Evolutionary conservation across 805 yeast genomes (phyloP).

Genomic region (Wickerhamiella alocasiicola): DNA sequence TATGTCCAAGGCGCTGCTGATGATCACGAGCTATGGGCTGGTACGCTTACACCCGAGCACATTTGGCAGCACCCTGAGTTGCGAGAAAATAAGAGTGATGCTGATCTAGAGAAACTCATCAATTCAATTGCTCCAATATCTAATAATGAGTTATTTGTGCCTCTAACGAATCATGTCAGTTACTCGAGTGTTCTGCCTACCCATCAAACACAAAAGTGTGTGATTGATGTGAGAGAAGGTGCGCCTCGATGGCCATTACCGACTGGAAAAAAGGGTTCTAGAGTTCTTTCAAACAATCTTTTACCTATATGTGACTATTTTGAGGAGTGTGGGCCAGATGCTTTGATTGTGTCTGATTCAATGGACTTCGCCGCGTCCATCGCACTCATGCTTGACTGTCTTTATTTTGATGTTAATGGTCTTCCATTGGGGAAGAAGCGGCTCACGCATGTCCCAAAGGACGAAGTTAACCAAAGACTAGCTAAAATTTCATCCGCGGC

Average conservation of each 20-base stretch:
- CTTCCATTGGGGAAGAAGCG: constrained; percentile 17
- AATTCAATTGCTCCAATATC: neutral
- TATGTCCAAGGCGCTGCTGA: constrained; percentile 93
- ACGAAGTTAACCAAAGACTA: constrained; percentile 43
- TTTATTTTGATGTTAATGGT: constrained; percentile 36
- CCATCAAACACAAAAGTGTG: neutral
- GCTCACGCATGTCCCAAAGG: constrained; percentile 32
- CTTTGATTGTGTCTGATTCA: constrained; percentile 45
- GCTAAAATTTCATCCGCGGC: constrained; percentile 35
- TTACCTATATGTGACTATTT: constrained; percentile 31
- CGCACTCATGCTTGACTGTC: constrained; percentile 39
- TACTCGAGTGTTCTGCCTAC: neutral
- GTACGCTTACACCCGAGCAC: constrained; percentile 37
- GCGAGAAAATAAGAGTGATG: constrained; percentile 25
- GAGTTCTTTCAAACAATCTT: constrained; percentile 39
- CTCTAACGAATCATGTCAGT: neutral
- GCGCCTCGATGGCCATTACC: constrained; percentile 18
- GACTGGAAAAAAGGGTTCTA: constrained; percentile 51
- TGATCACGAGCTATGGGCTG: constrained; percentile 81
- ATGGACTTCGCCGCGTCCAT: constrained; percentile 63
- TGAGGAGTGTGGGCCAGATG: constrained; percentile 13
- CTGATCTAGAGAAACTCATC: constrained; percentile 18
- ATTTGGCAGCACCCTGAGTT: constrained; percentile 43
- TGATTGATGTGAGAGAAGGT: neutral
- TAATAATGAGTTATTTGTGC: neutral